Evolutionary conservation across 176 grass and related monocot genomes (phyloP).

Genomic region (Tillandsia fasciculata): DNA sequence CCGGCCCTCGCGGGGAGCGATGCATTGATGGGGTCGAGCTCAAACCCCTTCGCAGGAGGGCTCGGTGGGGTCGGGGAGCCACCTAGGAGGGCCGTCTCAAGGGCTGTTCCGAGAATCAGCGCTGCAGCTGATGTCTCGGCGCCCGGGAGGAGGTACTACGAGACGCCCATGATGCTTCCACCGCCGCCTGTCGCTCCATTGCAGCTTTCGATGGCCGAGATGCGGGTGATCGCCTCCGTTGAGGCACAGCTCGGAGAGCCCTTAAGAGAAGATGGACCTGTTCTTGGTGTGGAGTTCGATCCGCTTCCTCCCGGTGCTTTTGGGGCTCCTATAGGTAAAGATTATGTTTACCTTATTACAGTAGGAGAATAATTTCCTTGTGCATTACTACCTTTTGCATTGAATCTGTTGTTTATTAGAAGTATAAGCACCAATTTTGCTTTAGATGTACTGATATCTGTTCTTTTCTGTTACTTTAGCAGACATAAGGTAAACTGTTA

Average conservation of each 20-base stretch:
- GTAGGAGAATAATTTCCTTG: neutral
- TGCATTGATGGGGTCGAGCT: constrained; percentile 16
- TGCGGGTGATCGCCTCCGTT: constrained; percentile 36
- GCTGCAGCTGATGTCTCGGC: constrained; percentile 23
- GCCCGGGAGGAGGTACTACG: constrained; percentile 50
- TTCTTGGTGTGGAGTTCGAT: constrained; percentile 74
- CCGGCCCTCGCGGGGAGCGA: constrained; percentile 8
- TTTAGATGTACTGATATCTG: no score
- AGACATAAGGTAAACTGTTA: no score
- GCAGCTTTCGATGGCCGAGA: constrained; percentile 33
- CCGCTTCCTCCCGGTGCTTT: constrained; percentile 85
- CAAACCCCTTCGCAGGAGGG: constrained; percentile 4
- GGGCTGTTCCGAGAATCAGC: constrained; percentile 51
- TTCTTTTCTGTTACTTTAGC: no score
- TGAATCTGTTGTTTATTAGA: neutral
- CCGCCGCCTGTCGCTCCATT: constrained; percentile 15
- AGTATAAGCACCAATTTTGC: neutral
- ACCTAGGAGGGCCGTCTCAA: neutral
- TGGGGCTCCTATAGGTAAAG: constrained; percentile 78
- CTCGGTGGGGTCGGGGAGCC: constrained; percentile 16
- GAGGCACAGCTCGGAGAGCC: constrained; percentile 59
- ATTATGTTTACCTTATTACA: neutral
- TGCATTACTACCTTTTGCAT: neutral
- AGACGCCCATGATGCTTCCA: constrained; percentile 32
- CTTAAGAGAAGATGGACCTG: constrained; percentile 72